Evolutionary conservation across 257 asterid species (phyloP).

Genomic region (Marsdenia floribunda): DNA sequence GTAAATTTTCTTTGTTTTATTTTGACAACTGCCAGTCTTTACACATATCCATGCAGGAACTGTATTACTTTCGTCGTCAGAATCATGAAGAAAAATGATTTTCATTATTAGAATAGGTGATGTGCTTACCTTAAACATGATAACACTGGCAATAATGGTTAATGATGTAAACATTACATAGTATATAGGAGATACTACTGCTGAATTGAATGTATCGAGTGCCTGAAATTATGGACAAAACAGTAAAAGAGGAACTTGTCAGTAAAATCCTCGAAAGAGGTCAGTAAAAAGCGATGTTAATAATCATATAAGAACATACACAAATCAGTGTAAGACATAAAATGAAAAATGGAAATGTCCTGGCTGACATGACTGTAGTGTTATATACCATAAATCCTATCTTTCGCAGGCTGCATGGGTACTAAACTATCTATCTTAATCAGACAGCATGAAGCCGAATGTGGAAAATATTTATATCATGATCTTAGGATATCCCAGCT

Average conservation of each 20-base stretch:
- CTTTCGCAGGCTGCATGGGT: background rate
- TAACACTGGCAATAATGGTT: constrained; percentile 36
- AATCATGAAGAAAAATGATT: background rate
- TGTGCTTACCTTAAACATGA: constrained; percentile 33
- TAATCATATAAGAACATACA: background rate
- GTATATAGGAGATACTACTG: constrained; percentile 39
- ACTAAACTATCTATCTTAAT: background rate
- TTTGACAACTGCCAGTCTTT: background rate
- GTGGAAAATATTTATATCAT: background rate
- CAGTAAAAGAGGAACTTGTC: constrained; percentile 8
- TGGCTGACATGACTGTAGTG: background rate
- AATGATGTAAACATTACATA: constrained; percentile 37
- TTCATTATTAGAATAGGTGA: background rate
- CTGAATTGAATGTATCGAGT: constrained; percentile 35
- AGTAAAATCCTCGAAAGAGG: background rate
- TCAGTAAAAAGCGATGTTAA: background rate
- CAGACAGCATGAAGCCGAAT: background rate
- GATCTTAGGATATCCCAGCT: background rate
- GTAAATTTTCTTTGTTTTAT: background rate
- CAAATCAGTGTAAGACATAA: background rate
- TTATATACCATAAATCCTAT: background rate
- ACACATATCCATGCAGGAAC: background rate
- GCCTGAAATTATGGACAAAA: constrained; percentile 27
- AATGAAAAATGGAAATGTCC: background rate
- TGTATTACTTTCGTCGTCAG: background rate